Evolutionary conservation across 176 grass and related monocot species (phyloP).

Genomic region (Miscanthus lutarioriparius): DNA sequence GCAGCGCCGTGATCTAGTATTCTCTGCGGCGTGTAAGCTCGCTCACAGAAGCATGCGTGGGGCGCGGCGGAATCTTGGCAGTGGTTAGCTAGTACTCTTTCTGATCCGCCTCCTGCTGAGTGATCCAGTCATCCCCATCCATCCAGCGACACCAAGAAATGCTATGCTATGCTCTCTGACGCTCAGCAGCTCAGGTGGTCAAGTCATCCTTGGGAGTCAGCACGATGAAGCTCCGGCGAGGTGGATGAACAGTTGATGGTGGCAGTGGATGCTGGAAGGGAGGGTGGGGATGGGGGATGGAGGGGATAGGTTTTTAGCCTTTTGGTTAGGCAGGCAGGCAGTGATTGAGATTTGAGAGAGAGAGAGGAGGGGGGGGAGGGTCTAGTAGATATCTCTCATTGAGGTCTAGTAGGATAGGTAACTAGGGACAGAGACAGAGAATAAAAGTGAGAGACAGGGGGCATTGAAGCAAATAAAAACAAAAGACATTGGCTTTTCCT

Average conservation of each 20-base stretch:
- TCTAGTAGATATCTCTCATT: too few relatives aligned
- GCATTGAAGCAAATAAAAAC: slow-evolving; percentile 4
- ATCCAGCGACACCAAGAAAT: not conserved
- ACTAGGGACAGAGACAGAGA: slow-evolving; percentile 6
- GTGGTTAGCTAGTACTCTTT: slow-evolving; percentile 23
- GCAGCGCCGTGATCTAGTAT: slow-evolving; percentile 30
- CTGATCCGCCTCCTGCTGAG: slow-evolving; percentile 7
- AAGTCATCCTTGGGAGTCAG: slow-evolving; percentile 44
- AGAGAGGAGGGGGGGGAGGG: not conserved
- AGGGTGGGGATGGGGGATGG: slow-evolving; percentile 12
- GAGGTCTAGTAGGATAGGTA: slow-evolving; percentile 31
- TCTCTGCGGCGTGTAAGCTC: slow-evolving; percentile 1
- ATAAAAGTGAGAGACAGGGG: not conserved
- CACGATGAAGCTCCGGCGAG: slow-evolving; percentile 34
- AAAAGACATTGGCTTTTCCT: not conserved
- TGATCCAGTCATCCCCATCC: slow-evolving; percentile 29
- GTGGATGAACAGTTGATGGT: slow-evolving; percentile 48
- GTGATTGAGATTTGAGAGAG: not conserved
- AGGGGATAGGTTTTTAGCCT: slow-evolving; percentile 48
- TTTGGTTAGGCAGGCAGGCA: slow-evolving; percentile 34
- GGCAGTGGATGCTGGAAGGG: slow-evolving; percentile 21
- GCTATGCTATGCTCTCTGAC: slow-evolving; percentile 15
- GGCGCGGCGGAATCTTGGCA: slow-evolving; percentile 8
- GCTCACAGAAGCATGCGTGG: slow-evolving; percentile 18
- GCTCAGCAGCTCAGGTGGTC: slow-evolving; percentile 37